Evolutionary conservation across 2,329 filamentous ascomycete genomes (phyloP).

Genomic region (Sphaerulina musiva): DNA sequence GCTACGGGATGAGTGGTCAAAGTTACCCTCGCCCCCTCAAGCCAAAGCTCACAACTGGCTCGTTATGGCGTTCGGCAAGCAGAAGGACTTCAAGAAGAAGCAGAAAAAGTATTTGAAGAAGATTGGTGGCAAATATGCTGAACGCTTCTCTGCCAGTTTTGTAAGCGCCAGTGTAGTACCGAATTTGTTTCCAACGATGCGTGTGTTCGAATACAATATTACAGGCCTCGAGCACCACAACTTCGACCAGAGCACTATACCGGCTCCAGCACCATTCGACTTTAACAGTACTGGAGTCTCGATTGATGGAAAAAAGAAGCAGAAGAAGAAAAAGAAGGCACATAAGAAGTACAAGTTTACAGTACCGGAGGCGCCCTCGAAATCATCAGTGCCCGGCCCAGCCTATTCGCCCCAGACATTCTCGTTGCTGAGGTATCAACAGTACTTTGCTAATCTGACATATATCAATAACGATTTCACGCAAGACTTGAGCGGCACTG

Average conservation of each 20-base stretch:
- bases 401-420: slow-evolving; percentile 83
- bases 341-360: slow-evolving; percentile 47
- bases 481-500: slow-evolving; percentile 13
- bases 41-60: slow-evolving; percentile 22
- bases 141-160: slow-evolving; percentile 75
- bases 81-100: slow-evolving; percentile 47
- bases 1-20: slow-evolving; percentile 69
- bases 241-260: neutral
- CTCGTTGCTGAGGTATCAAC: slow-evolving; percentile 71
- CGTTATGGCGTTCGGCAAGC: slow-evolving; percentile 29
- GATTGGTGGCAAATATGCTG: slow-evolving; percentile 73
- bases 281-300: slow-evolving; percentile 31
- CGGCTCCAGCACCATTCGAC: slow-evolving; percentile 17
- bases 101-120: slow-evolving; percentile 52
- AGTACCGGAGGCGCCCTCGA: slow-evolving; percentile 64
- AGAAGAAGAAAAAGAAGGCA: slow-evolving; percentile 47
- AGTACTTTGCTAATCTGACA: slow-evolving; percentile 94
- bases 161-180: slow-evolving; percentile 85
- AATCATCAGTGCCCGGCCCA: slow-evolving; percentile 69
- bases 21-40: slow-evolving; percentile 54
- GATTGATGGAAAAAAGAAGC: slow-evolving; percentile 36
- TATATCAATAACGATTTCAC: slow-evolving; percentile 68
- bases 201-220: slow-evolving; percentile 86
- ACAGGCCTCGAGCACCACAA: slow-evolving; percentile 56
- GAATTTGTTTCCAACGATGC: slow-evolving; percentile 79